Conservation (phyloP, 306 rosid species). For the Potentilla sterilis region DNA sequence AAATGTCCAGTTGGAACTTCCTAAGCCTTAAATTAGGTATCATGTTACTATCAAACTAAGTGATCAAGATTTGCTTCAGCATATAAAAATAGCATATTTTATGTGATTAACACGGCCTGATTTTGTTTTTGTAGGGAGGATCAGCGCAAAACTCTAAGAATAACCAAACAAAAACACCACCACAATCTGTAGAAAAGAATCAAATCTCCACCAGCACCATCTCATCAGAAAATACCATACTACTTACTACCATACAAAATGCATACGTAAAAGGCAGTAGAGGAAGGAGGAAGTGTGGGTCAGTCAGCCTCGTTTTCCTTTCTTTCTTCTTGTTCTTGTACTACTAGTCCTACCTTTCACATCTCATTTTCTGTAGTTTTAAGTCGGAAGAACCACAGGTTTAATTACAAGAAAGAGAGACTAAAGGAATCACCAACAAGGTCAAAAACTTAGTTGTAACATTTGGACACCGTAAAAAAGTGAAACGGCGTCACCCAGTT, state of each 20-base stretch:
- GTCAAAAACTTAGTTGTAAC: slow-evolving; percentile 39
- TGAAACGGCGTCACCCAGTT: neutral
- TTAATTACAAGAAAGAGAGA: slow-evolving; percentile 38
- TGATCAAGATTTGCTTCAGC: neutral
- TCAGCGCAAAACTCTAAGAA: slow-evolving; percentile 11
- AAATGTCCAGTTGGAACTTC: slow-evolving; percentile 70
- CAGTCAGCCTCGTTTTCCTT: slow-evolving; percentile 36
- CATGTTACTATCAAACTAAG: neutral
- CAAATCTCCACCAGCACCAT: slow-evolving; percentile 22
- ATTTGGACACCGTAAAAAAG: slow-evolving; percentile 41
- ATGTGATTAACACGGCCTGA: slow-evolving; percentile 9
- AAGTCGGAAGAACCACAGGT: slow-evolving; percentile 76
- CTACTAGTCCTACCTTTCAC: slow-evolving; percentile 27
- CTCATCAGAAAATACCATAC: slow-evolving; percentile 54
- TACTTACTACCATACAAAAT: slow-evolving; percentile 81
- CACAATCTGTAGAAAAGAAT: slow-evolving; percentile 54
- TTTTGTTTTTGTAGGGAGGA: slow-evolving; percentile 42
- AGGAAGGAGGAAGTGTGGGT: slow-evolving; percentile 53
- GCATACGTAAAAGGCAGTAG: slow-evolving; percentile 67
- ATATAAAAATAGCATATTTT: neutral
- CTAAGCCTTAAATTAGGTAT: slow-evolving; percentile 31
- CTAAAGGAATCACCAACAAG: slow-evolving; percentile 33
- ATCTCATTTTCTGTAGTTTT: slow-evolving; percentile 48
- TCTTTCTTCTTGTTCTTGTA: slow-evolving; percentile 45
- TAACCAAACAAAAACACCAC: slow-evolving; percentile 39